These are phyloP conservation scores for Pseudocercospora pini-densiflorae DNA, from an alignment of 2,329 filamentous ascomycete species.

Conservation along the genomic window DNA sequence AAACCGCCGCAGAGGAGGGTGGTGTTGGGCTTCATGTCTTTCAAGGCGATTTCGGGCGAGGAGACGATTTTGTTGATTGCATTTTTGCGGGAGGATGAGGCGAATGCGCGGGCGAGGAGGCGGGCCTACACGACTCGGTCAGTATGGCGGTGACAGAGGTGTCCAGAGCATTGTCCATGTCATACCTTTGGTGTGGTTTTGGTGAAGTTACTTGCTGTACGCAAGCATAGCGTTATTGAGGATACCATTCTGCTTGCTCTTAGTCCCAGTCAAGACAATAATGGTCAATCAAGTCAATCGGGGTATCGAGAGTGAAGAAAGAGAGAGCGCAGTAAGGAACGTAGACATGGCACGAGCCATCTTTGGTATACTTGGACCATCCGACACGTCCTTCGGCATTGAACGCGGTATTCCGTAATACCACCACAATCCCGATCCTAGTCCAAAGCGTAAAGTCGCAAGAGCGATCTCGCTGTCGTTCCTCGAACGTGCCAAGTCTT, in stretches of 20 bases:
- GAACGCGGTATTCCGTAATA: constrained; percentile 11
- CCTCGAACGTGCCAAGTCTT: background rate
- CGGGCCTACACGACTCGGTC: constrained; percentile 21
- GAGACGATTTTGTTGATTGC: constrained; percentile 34
- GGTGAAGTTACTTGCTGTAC: constrained; percentile 29
- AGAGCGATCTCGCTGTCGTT: background rate
- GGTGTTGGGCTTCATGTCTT: constrained; percentile 71
- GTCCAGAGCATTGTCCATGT: background rate
- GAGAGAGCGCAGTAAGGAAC: background rate
- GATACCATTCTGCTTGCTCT: constrained; percentile 21
- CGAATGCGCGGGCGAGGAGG: constrained; percentile 30
- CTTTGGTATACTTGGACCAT: constrained; percentile 9
- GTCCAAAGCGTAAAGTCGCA: background rate
- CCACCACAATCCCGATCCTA: background rate
- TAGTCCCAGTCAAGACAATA: background rate
- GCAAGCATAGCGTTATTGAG: constrained; percentile 27
- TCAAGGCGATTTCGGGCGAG: constrained; percentile 69
- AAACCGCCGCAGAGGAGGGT: constrained; percentile 78
- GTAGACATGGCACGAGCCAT: background rate
- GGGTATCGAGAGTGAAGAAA: background rate
- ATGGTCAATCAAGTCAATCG: background rate
- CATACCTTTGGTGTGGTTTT: constrained; percentile 27
- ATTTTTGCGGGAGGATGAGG: constrained; percentile 29
- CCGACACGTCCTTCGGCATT: constrained; percentile 19
- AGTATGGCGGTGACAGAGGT: background rate